A percentile compares a stretch with the other conserved stretches of the same genome.
Conservation (phyloP, 1,284 basidiomycete species). For the Cryptococcus neoformans region DNA sequence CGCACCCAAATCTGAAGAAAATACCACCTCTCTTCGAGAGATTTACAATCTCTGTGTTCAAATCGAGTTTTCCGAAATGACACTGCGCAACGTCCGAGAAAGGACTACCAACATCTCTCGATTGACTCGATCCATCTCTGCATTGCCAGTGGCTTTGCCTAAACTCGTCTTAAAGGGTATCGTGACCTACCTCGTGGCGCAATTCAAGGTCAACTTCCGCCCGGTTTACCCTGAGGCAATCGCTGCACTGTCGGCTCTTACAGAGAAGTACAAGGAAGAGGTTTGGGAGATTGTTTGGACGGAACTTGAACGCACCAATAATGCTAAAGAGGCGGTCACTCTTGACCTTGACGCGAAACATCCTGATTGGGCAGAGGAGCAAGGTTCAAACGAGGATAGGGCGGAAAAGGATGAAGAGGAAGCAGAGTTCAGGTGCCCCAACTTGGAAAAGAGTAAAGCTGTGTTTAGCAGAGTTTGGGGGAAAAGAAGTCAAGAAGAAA, state of each 20-base stretch:
- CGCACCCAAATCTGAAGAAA: background rate
- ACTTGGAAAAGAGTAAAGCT: slow-evolving; percentile 23
- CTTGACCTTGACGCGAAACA: slow-evolving; percentile 27
- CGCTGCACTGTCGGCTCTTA: slow-evolving; percentile 58
- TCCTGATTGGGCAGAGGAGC: slow-evolving; percentile 32
- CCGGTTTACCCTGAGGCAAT: slow-evolving; percentile 84
- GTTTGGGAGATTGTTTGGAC: slow-evolving; percentile 70
- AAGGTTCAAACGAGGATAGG: slow-evolving; percentile 7
- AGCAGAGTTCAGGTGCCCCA: slow-evolving; percentile 44
- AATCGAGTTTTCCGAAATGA: slow-evolving; percentile 69
- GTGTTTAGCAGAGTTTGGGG: slow-evolving; percentile 23
- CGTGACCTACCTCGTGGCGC: slow-evolving; percentile 49
- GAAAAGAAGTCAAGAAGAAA: slow-evolving; percentile 17
- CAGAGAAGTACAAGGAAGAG: slow-evolving; percentile 60
- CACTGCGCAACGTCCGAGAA: slow-evolving; percentile 75
- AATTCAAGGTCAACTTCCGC: slow-evolving; percentile 85
- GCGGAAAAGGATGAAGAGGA: slow-evolving; percentile 44
- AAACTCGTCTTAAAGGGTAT: slow-evolving; percentile 55
- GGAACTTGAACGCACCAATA: slow-evolving; percentile 55
- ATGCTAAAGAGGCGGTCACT: slow-evolving; percentile 17
- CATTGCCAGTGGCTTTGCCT: slow-evolving; percentile 10
- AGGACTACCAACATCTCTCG: slow-evolving; percentile 64
- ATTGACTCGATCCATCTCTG: slow-evolving; percentile 30
- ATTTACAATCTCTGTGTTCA: slow-evolving; percentile 64
- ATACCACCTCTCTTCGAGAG: slow-evolving; percentile 25